Evolutionary conservation across 2,329 filamentous ascomycete genomes (phyloP).

Genomic region (Xylaria sp.): DNA sequence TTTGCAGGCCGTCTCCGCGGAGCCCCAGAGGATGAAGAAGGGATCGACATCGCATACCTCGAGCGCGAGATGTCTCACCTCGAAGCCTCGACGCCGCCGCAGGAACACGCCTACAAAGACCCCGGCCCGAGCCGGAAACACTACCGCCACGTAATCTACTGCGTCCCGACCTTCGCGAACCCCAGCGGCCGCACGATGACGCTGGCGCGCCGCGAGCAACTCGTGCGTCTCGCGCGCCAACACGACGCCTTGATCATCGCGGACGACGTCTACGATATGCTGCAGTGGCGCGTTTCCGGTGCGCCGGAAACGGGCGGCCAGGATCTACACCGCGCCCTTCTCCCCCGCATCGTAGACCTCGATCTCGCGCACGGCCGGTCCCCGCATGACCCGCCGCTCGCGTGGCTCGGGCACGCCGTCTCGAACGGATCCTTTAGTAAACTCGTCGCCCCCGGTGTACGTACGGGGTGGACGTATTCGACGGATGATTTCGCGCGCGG

Average conservation of each 20-base stretch:
- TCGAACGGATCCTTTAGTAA: constrained; percentile 92
- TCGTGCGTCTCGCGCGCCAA: constrained; percentile 71
- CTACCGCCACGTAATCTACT: constrained; percentile 84
- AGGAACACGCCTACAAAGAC: constrained; percentile 40
- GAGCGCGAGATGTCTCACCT: constrained; percentile 14
- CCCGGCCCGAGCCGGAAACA: constrained; percentile 61
- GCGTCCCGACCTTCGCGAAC: constrained; percentile 83
- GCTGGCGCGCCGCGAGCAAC: constrained; percentile 55
- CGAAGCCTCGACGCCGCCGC: constrained; percentile 2
- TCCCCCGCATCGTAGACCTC: constrained; percentile 74
- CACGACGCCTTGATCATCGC: constrained; percentile 77
- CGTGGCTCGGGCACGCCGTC: constrained; percentile 67
- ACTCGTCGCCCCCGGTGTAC: constrained; percentile 70
- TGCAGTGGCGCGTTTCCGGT: constrained; percentile 63
- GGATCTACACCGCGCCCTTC: constrained; percentile 39
- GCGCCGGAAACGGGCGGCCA: not conserved
- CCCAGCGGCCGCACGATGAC: constrained; percentile 82
- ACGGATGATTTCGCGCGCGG: constrained; percentile 46
- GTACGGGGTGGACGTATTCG: constrained; percentile 67
- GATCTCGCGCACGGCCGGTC: constrained; percentile 61
- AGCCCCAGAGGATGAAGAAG: constrained; percentile 71
- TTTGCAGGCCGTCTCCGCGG: constrained; percentile 62
- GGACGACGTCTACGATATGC: constrained; percentile 92
- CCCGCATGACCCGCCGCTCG: constrained; percentile 27
- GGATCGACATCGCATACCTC: constrained; percentile 55